Base-by-base conservation (phyloP, 192 early-diverging fungal genomes). In the Coemansia sp. region DNA sequence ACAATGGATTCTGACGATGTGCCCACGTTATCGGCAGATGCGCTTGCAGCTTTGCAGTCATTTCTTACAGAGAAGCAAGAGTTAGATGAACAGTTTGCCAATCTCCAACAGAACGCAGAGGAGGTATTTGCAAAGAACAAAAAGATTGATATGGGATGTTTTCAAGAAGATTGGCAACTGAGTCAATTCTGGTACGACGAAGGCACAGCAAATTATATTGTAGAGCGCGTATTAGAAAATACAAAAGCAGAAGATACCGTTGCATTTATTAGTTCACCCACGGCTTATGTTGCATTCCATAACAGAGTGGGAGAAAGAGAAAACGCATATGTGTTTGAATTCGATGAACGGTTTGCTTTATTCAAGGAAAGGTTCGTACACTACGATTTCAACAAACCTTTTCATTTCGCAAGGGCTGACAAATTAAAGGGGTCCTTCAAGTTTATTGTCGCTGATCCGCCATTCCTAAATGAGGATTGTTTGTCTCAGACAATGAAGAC, bases 91-190 rank as follows among this genome's bases (percentile, higher is more conserved):
- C 76, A 75, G 55, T 88, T 92, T 57, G 90, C 88, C 21, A 61
- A 80, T 64, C 78, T 93, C 24, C 76, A 85, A 33, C 72, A 78
- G 55, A 61, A 75, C 59, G 81, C 75, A 7, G 83, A 88, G 58
- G 75, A 76, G 23, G 75, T 68, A 20, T 85, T 84, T 66, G 64
- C 75, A 9, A 70, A 70, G 23, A 61, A 80, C 22, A 32, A 67
- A 27, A 75, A 76, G 27, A 63, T 78, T 31, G 71, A 81, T 33
- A 92, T 93, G 85, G 78, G 81, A 19, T 77, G 73, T 46, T 93
- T 92, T 78, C 84, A 82, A 29, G 91, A 93, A 67, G 90, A 93
- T 74, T 92, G 92, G 92, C 91, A 93, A 74, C 69, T 88, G 54
- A 80, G 76, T 27, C 84, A 87, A 63, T 82, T 84, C 54, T 85